A percentile compares a stretch with the other conserved stretches of the same genome.
Conservation (phyloP, 164 flowering plant genomes). For the Kingdonia uniflora region DNA sequence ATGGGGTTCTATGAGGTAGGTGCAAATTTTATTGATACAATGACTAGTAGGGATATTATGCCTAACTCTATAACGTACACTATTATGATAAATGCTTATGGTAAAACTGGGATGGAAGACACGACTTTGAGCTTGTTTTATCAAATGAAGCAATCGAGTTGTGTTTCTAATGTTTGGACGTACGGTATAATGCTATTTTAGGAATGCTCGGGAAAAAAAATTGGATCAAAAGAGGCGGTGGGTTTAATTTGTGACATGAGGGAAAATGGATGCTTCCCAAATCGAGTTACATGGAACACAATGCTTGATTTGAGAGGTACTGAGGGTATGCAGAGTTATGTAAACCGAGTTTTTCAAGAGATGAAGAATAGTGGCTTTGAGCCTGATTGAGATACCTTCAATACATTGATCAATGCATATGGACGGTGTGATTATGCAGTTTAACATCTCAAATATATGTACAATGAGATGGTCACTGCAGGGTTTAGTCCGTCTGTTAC, state of each 20-base stretch:
- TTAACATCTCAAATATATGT: conserved; percentile 46
- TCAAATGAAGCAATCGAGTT: conserved; percentile 63
- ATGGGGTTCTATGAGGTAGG: conserved; percentile 82
- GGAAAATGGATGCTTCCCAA: conserved; percentile 52
- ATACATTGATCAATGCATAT: too few species aligned
- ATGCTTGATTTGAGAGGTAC: conserved; percentile 72
- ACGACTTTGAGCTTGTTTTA: conserved; percentile 53
- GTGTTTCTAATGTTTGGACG: conserved; percentile 83
- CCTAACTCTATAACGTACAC: conserved; percentile 88
- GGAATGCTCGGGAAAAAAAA: conserved; percentile 85
- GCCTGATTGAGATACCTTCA: conserved; percentile 78
- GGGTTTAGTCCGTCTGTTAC: conserved; percentile 63
- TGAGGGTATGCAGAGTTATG: conserved; percentile 53
- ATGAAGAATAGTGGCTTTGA: conserved; percentile 89
- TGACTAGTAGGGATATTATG: conserved; percentile 53
- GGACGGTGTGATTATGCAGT: conserved; percentile 65
- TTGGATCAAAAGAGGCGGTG: conserved; percentile 59
- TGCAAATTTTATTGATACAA: conserved; percentile 51
- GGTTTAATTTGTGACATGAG: conserved; percentile 63
- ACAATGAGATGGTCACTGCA: too few species aligned
- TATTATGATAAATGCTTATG: conserved; percentile 80
- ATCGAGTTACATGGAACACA: conserved; percentile 87
- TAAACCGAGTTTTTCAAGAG: conserved; percentile 51
- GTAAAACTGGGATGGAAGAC: conserved; percentile 65
- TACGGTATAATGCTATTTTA: conserved; percentile 61